Conservation (phyloP, 1,284 basidiomycete species). For the Farysia itapuensis region DNA sequence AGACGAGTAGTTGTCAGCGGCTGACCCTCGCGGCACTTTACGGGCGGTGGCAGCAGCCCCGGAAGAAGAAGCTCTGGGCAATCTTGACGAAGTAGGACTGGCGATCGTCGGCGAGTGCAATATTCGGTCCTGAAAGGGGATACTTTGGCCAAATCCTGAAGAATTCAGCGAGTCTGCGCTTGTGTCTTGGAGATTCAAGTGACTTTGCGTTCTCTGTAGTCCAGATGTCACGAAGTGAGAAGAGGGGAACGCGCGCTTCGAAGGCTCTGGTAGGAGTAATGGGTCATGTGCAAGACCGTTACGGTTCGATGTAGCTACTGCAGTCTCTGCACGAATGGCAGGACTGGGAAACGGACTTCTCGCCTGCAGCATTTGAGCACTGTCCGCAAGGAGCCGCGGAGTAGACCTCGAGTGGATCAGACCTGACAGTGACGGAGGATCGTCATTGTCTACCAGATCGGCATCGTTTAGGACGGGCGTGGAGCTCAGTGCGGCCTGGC, state of each 20-base stretch:
- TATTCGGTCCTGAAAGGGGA: too few species aligned
- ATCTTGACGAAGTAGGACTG: too few species aligned
- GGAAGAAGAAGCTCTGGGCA: too few species aligned
- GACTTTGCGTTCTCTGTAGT: background rate
- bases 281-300: slow-evolving; percentile 1
- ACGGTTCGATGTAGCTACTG: too few species aligned
- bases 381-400: background rate
- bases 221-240: background rate
- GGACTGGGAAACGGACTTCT: slow-evolving; percentile 1
- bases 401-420: slow-evolving; percentile 6
- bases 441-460: slow-evolving; percentile 22
- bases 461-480: slow-evolving; percentile 31
- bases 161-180: too few species aligned
- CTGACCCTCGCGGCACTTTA: too few species aligned
- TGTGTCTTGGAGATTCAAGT: slow-evolving; percentile 13
- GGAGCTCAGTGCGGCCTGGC: slow-evolving; percentile 37
- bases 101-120: too few species aligned
- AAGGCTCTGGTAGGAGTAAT: slow-evolving; percentile 10
- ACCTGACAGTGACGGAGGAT: slow-evolving; percentile 8
- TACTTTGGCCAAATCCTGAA: too few species aligned
- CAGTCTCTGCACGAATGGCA: too few species aligned
- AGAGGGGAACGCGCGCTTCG: slow-evolving; percentile 15
- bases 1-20: too few species aligned
- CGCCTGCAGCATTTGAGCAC: background rate
- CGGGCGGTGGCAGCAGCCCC: too few species aligned